Conservation (phyloP, 2,329 filamentous ascomycete genomes). For the Colletotrichum incanum region DNA sequence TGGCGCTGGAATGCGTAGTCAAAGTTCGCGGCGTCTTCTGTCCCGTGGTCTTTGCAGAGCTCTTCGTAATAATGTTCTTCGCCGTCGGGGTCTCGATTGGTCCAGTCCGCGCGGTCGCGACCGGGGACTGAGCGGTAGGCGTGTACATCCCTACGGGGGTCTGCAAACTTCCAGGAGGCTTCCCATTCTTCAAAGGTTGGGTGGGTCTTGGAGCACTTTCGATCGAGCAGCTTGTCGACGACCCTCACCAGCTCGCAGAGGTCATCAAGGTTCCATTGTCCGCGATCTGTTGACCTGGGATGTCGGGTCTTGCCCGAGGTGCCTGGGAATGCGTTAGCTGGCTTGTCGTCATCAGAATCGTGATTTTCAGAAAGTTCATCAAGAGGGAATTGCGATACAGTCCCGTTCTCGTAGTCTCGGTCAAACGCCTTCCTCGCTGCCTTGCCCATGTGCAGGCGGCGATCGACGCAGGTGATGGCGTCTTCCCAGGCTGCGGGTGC, state of each 20-base stretch:
- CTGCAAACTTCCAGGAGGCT: neutral
- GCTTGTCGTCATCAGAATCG: neutral
- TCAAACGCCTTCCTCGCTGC: constrained; percentile 13
- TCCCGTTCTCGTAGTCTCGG: constrained; percentile 2
- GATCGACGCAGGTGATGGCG: constrained; percentile 31
- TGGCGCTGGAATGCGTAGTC: constrained; percentile 16
- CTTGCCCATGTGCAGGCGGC: constrained; percentile 12
- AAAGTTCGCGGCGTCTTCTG: constrained; percentile 14
- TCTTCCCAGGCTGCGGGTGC: constrained; percentile 16
- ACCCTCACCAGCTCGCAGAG: constrained; percentile 5
- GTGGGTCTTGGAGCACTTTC: neutral
- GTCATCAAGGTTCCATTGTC: constrained; percentile 26
- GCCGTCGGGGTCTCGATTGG: neutral
- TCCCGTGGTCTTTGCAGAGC: constrained; percentile 12
- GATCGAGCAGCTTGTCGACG: constrained; percentile 15
- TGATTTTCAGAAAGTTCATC: neutral
- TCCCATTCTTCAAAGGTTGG: constrained; percentile 13
- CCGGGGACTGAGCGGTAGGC: neutral
- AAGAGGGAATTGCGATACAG: neutral
- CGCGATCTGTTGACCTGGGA: neutral
- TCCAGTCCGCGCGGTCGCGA: neutral
- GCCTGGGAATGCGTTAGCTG: neutral
- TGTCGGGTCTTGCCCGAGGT: neutral
- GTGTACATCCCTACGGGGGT: neutral
- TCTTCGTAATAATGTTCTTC: neutral